A percentile compares a stretch with the other conserved stretches of the same genome.
phyloP scores from a whole-genome alignment of 306 rosid genomes.

The Rubus parviflorus region DNA sequence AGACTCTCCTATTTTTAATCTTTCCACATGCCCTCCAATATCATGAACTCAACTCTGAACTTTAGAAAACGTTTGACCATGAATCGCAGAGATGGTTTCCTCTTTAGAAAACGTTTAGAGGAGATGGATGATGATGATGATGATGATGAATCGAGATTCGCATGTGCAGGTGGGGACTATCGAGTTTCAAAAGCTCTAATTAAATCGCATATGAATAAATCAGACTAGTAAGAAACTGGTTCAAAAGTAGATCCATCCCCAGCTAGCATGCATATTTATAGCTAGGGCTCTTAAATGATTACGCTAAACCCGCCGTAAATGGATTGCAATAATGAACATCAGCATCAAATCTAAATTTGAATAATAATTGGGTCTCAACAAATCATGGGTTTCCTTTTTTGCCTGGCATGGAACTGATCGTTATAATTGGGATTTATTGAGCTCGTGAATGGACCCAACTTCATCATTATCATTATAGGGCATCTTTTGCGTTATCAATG shows the following conservation, averaged over 20 bases:
- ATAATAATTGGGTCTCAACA: neutral
- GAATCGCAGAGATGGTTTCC: neutral
- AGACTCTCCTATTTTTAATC: neutral
- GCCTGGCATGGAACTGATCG: neutral
- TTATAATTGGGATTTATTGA: neutral
- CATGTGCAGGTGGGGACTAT: conserved; percentile 6
- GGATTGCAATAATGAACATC: neutral
- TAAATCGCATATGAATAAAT: neutral
- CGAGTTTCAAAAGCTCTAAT: neutral
- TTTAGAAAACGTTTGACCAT: neutral
- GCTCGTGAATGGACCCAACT: neutral
- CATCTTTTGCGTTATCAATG: neutral
- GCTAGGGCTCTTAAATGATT: neutral
- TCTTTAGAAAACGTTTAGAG: too few species aligned
- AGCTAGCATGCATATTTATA: neutral
- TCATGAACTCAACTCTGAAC: neutral
- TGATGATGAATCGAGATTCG: neutral
- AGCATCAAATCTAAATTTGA: neutral
- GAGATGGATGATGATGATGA: neutral
- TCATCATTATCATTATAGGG: neutral
- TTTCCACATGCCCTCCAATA: neutral
- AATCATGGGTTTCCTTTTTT: neutral
- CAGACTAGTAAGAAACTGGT: neutral
- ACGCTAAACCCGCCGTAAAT: neutral
- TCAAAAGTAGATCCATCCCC: neutral